Evolutionary conservation across 2,329 filamentous ascomycete genomes (phyloP), one percentile per base, ranked within the genome.

Genomic region (Emydomyces testavorans): DNA sequence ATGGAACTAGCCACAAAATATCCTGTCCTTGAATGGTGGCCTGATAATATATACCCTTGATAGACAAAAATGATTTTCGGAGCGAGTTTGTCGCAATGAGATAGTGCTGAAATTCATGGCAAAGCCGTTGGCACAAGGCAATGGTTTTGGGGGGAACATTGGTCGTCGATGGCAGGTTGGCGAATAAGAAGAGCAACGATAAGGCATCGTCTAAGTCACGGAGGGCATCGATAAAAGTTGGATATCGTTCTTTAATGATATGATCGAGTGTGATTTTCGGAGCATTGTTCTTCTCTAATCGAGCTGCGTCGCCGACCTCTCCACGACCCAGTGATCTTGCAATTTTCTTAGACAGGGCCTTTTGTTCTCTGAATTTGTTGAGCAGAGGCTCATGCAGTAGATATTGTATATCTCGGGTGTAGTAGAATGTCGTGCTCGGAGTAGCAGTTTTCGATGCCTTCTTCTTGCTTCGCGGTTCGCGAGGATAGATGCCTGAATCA

Each of bases 1-100:
- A 98, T 1, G 92, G 92, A 8, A 95, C 90, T 32, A 98, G 75
- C 92, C 92, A 98, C 56, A 96, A 74, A 42, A 98, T 84, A 61
- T 96, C 90, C 70, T 98, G 89, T 41, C 92, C 92, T 66, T 95
- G 87, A 53, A 98, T 93, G 44, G 83, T 95, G 20, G 90, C 92
- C 71, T 96, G 90, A 70, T 96, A 98, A 73, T 98, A 98, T 61
- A 98, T 96, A 53, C 92, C 92, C 75, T 98, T 98, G 70, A 98
- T 96, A 1, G 88, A 94, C 55, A 98, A 71, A 72, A 98, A 98
- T 0, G 89, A 94, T 72, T 95, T 96, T 62, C 86, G 84, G 58
- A 98, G 72, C 59, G 85, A 88, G 69, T 94, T 80, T 35, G 90
- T 93, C 39, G 82, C 78, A 62, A 98, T 98, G 53, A 98, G 76